Base-by-base conservation (phyloP, 352 stramenopile genomes). In the Peronospora farinosa region DNA sequence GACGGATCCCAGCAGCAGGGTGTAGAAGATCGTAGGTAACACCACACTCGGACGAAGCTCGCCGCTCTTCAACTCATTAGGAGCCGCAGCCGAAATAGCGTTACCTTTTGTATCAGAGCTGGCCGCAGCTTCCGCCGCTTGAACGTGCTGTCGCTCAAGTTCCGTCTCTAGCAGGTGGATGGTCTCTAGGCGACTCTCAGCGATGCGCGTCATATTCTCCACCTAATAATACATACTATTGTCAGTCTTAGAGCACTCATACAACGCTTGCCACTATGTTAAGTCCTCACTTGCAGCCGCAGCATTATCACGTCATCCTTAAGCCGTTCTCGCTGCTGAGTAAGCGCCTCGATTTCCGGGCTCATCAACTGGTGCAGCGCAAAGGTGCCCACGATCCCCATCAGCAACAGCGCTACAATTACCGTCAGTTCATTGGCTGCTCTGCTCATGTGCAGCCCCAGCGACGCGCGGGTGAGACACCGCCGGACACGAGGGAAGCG, bases 351-450 rank as follows among this genome's bases (percentile, higher is more conserved):
- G 42, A 86, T 86, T 61, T 89, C 71, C 7, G 78, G 78, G 51
- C 73, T 86, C 60, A 86, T 76, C 65, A 87, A 76, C 54, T 89
- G 78, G 19, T 78, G 78, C 28, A 89, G 67, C 25, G 78, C 77
- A 43, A 89, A 77, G 21, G 75, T 85, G 19, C 75, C 78, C 36
- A 84, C 74, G 33, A 61, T 60, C 32, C 76, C 76, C 47, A 81
- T 57, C 35, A 85, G 52, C 35, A 88, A 59, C 67, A 85, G 71
- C 23, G 58, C 69, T 35, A 76, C 16, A 36, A 74, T 82, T 3
- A 85, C 48, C 25, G 54, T 74, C 23, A 86, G 51, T 19, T 65
- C 70, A 21, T 69, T 68, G 54, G 55, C 53, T 25, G 55, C 56
- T 43, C 56, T 45, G 23, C 54, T 58, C 17, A 46, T 57, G 6